Evolutionary conservation across 2,329 filamentous ascomycete species (phyloP).

Genomic region (Fonsecaea erecta): DNA sequence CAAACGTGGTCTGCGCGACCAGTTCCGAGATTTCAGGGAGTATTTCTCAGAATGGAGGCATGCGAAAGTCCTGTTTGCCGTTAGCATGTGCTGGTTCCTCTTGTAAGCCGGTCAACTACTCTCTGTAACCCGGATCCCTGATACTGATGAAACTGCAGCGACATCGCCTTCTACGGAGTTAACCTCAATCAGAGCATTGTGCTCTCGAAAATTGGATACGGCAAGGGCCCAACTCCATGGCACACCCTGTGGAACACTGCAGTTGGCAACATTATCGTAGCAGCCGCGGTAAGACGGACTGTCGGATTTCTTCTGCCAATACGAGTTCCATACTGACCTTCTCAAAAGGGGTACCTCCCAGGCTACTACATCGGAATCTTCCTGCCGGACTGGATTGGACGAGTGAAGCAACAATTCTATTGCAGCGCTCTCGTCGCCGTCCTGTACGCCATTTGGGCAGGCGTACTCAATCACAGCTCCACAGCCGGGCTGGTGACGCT

Average conservation of each 20-base stretch:
- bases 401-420: conserved; percentile 37
- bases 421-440: conserved; percentile 35
- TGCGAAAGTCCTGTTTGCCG: conserved; percentile 43
- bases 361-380: conserved; percentile 39
- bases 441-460: conserved; percentile 42
- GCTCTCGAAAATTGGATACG: conserved; percentile 42
- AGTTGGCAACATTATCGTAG: conserved; percentile 45
- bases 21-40: conserved; percentile 40
- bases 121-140: background rate
- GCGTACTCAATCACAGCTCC: conserved; percentile 38
- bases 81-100: conserved; percentile 42
- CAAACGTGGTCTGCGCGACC: conserved; percentile 24
- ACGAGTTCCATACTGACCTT: background rate
- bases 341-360: conserved; percentile 35
- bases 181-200: conserved; percentile 46
- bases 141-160: conserved; percentile 18
- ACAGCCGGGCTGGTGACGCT: conserved; percentile 40
- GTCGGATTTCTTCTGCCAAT: background rate
- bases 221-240: conserved; percentile 41
- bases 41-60: conserved; percentile 44
- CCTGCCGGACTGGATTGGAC: conserved; percentile 37
- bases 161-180: conserved; percentile 44
- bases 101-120: conserved; percentile 26
- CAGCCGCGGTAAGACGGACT: conserved; percentile 34
- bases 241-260: conserved; percentile 44